A percentile compares a stretch with the other conserved stretches of the same genome.
Evolutionary conservation across 306 rosid species (phyloP).

Genomic region (Rubus idaeus): DNA sequence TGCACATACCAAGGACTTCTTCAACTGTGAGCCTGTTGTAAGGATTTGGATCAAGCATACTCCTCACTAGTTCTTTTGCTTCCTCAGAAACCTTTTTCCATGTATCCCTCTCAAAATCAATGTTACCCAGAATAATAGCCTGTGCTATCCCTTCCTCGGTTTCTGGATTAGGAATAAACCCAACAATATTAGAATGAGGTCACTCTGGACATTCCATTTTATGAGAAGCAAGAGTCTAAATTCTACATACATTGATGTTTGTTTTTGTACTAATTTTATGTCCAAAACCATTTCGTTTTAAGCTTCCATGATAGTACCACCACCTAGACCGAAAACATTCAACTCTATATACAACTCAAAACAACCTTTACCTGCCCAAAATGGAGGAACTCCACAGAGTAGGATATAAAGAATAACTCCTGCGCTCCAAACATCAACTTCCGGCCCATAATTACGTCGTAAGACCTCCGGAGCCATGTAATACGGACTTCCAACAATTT

Average conservation of each 20-base stretch:
- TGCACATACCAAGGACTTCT: slow-evolving; percentile 85
- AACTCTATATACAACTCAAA: too few species aligned
- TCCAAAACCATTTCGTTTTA: not conserved
- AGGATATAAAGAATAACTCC: slow-evolving; percentile 92
- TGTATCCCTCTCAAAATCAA: slow-evolving; percentile 81
- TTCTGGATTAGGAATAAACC: slow-evolving; percentile 52
- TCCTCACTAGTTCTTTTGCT: slow-evolving; percentile 66
- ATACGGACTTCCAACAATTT: slow-evolving; percentile 98
- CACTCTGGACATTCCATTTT: not conserved
- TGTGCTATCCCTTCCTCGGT: slow-evolving; percentile 93
- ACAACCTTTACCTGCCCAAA: slow-evolving; percentile 78
- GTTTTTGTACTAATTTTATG: not conserved
- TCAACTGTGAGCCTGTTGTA: slow-evolving; percentile 59
- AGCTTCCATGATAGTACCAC: not conserved
- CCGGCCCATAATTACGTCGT: slow-evolving; percentile 80
- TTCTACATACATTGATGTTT: not conserved
- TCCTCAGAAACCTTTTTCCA: slow-evolving; percentile 90
- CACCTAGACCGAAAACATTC: not conserved
- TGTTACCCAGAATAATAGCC: slow-evolving; percentile 60
- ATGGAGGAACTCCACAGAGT: slow-evolving; percentile 96
- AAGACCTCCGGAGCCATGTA: slow-evolving; percentile 99
- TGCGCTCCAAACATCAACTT: slow-evolving; percentile 90
- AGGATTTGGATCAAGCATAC: slow-evolving; percentile 92
- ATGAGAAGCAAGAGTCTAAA: not conserved
- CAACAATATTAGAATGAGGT: slow-evolving; percentile 28